Percentiles rank a stretch among this genome's conserved stretches.
These are phyloP conservation scores for Plectranthus barbatus DNA, from an alignment of 257 asterid genomes.

Conservation along the genomic window DNA sequence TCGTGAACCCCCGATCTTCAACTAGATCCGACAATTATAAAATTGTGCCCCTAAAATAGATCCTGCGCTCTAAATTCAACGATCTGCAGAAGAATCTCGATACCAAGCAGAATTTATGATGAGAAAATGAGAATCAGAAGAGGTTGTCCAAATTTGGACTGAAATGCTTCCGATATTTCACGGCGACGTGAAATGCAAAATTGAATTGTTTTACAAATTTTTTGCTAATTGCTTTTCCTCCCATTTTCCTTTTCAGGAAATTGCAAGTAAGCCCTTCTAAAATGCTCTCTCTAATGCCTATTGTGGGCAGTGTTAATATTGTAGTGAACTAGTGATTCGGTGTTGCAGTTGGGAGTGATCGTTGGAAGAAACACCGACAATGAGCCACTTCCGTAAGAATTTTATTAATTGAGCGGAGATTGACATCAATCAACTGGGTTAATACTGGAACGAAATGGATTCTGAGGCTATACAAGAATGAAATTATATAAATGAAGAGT, in stretches of 20 bases:
- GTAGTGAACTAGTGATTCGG: too few species aligned
- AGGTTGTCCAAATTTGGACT: conserved; percentile 17
- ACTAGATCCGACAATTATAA: neutral
- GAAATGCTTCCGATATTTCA: neutral
- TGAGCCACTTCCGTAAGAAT: too few species aligned
- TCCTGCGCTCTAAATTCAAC: conserved; percentile 12
- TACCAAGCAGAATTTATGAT: neutral
- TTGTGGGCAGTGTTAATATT: too few species aligned
- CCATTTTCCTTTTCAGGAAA: neutral
- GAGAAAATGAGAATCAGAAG: neutral
- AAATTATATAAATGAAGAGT: too few species aligned
- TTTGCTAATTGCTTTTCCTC: neutral
- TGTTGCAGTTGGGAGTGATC: too few species aligned
- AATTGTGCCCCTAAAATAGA: conserved; percentile 6
- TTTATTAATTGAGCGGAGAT: too few species aligned
- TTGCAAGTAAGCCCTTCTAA: too few species aligned
- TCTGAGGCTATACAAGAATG: too few species aligned
- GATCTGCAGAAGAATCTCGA: conserved; percentile 14
- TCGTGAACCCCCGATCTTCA: conserved; percentile 24
- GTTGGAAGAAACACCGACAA: too few species aligned
- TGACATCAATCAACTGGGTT: too few species aligned
- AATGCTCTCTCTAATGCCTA: too few species aligned
- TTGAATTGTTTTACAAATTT: neutral
- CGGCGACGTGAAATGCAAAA: neutral
- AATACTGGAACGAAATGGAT: too few species aligned